Conservation (phyloP, 1,139 yeast species). For the Yamadazyma blattariae region DNA sequence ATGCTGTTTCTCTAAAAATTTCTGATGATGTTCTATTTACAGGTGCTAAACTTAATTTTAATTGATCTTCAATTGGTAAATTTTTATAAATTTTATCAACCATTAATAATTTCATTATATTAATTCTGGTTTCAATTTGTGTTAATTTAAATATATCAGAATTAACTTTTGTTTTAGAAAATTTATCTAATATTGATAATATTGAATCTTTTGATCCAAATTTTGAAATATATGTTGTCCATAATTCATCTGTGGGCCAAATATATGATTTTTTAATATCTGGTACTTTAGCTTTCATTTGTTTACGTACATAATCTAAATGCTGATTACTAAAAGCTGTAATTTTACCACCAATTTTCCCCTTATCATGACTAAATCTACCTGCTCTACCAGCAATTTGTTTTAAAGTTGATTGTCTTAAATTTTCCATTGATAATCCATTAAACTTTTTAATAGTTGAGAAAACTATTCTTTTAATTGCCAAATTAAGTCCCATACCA, state of each 20-base stretch:
- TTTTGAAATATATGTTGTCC: conserved; percentile 56
- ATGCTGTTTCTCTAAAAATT: conserved; percentile 23
- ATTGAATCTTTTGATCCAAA: conserved; percentile 49
- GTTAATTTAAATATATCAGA: conserved; percentile 36
- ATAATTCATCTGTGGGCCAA: conserved; percentile 69
- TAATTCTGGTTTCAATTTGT: conserved; percentile 42
- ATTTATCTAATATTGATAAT: conserved; percentile 42
- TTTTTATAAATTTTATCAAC: conserved; percentile 23
- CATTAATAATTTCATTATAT: conserved; percentile 45
- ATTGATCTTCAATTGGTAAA: conserved; percentile 49
- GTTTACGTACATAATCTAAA: conserved; percentile 38
- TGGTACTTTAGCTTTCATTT: conserved; percentile 45
- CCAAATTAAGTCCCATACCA: conserved; percentile 94
- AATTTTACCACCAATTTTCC: conserved; percentile 56
- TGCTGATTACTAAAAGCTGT: conserved; percentile 49
- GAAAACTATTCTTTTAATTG: conserved; percentile 77
- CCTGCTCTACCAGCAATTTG: conserved; percentile 99
- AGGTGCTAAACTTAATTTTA: conserved; percentile 61
- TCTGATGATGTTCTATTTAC: conserved; percentile 30
- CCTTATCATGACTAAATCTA: conserved; percentile 46
- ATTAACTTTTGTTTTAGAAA: conserved; percentile 24
- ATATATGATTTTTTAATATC: conserved; percentile 54
- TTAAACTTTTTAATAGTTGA: conserved; percentile 66
- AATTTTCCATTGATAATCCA: conserved; percentile 49
- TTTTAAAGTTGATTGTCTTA: conserved; percentile 68